These are phyloP conservation scores for Teratosphaeria destructans DNA, from an alignment of 2,329 filamentous ascomycete genomes.

Conservation along the genomic window DNA sequence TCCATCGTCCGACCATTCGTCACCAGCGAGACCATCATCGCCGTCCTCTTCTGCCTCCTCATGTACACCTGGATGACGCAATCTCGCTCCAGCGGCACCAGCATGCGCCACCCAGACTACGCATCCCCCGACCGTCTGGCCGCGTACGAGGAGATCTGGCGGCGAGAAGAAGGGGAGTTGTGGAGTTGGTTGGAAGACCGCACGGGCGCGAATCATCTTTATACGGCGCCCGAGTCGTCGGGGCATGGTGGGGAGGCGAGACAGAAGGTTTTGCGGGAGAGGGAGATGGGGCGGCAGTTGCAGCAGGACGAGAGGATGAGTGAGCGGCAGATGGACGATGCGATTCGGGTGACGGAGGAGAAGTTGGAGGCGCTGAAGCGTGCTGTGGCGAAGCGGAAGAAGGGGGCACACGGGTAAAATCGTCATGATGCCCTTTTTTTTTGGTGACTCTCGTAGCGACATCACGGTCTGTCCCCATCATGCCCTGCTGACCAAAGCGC, in stretches of 20 bases:
- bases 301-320: constrained; percentile 57
- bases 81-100: constrained; percentile 16
- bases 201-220: constrained; percentile 55
- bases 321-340: constrained; percentile 70
- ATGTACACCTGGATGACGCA: constrained; percentile 56
- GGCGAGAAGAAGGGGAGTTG: constrained; percentile 72
- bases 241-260: constrained; percentile 12
- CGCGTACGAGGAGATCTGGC: constrained; percentile 91
- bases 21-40: constrained; percentile 66
- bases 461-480: too few species aligned
- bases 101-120: constrained; percentile 30
- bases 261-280: constrained; percentile 18
- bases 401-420: neutral
- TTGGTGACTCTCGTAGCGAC: too few species aligned
- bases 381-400: constrained; percentile 52
- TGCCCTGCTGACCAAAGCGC: too few species aligned
- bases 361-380: constrained; percentile 66
- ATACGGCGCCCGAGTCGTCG: constrained; percentile 7
- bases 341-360: constrained; percentile 78
- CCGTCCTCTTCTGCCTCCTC: constrained; percentile 61
- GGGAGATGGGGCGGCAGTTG: constrained; percentile 16
- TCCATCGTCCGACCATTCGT: constrained; percentile 62
- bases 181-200: constrained; percentile 92
- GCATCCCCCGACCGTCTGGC: constrained; percentile 56
- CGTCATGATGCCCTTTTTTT: neutral